A percentile compares a stretch with the other conserved stretches of the same genome.
Evolutionary conservation across 2,329 filamentous ascomycete species (phyloP).

Genomic region (Xylariaceae sp.): DNA sequence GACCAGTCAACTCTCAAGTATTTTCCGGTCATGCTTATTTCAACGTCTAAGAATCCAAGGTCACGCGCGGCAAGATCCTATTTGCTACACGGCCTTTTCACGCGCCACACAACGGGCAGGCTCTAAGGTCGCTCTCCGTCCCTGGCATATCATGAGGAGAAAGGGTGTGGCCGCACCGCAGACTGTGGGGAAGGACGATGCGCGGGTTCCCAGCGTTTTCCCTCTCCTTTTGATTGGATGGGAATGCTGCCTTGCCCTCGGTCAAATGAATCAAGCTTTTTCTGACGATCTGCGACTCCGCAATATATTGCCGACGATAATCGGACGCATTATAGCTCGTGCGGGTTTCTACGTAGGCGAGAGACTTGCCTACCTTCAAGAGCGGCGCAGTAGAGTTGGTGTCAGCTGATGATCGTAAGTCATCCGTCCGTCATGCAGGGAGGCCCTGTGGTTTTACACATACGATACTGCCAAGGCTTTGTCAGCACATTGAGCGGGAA

Average conservation of each 20-base stretch:
- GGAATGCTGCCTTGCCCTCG: neutral
- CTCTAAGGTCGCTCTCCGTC: conserved; percentile 6
- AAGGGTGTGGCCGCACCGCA: conserved; percentile 11
- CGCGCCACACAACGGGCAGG: conserved; percentile 4
- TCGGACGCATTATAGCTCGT: conserved; percentile 3
- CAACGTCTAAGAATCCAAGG: conserved; percentile 2
- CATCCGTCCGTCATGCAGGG: neutral
- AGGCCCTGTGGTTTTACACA: conserved; percentile 3
- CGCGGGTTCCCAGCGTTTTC: conserved; percentile 3
- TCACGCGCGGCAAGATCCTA: conserved; percentile 10
- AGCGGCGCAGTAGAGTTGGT: neutral
- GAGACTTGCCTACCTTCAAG: no score
- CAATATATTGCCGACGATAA: conserved; percentile 8
- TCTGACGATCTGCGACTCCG: conserved; percentile 7
- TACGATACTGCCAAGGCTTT: neutral
- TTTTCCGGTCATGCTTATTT: conserved; percentile 5
- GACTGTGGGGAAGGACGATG: conserved; percentile 9
- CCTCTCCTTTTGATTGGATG: conserved; percentile 7
- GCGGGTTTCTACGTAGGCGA: conserved; percentile 1
- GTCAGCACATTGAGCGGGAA: neutral
- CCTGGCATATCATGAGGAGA: conserved; percentile 11
- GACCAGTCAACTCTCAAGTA: neutral
- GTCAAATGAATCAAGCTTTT: neutral
- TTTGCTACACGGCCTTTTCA: conserved; percentile 7
- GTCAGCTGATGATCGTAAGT: conserved; percentile 6